These are phyloP conservation scores for Gaeumannomyces sp. DNA, from an alignment of 2,329 filamentous ascomycete species.

Conservation along the genomic window DNA sequence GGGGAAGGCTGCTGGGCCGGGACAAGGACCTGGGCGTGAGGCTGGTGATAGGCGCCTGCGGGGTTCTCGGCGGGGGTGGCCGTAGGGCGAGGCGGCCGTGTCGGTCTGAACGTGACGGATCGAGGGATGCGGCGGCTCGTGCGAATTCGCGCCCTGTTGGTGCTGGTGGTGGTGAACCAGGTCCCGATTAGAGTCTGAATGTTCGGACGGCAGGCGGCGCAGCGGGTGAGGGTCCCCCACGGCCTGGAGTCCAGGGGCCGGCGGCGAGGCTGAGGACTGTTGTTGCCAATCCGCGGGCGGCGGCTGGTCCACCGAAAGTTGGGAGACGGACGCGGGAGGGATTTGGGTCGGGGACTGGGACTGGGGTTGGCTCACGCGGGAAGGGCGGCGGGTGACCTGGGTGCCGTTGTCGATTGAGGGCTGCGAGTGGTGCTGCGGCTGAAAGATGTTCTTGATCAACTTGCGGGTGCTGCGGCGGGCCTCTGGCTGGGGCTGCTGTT, in stretches of 20 bases:
- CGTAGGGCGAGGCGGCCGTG: slow-evolving; percentile 37
- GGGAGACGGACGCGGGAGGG: slow-evolving; percentile 31
- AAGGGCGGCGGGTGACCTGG: slow-evolving; percentile 18
- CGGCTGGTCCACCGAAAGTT: slow-evolving; percentile 31
- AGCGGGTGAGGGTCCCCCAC: background rate
- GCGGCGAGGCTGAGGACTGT: slow-evolving; percentile 15
- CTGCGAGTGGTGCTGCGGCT: slow-evolving; percentile 36
- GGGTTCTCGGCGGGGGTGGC: slow-evolving; percentile 33
- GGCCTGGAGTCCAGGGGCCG: background rate
- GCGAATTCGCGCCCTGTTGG: slow-evolving; percentile 24
- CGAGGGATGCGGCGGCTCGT: slow-evolving; percentile 32
- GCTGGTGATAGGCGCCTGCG: slow-evolving; percentile 31
- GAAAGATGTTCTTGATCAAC: slow-evolving; percentile 48
- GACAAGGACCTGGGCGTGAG: slow-evolving; percentile 27
- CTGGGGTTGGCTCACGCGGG: background rate
- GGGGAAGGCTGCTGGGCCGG: slow-evolving; percentile 31
- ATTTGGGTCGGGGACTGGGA: slow-evolving; percentile 42
- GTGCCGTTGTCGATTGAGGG: slow-evolving; percentile 33
- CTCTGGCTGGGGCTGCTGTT: slow-evolving; percentile 27
- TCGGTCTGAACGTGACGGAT: slow-evolving; percentile 44
- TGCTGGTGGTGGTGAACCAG: slow-evolving; percentile 34
- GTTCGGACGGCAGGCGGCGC: slow-evolving; percentile 1
- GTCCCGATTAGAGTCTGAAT: slow-evolving; percentile 30
- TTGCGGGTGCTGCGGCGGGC: slow-evolving; percentile 45
- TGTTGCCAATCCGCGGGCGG: slow-evolving; percentile 27